Conservation (phyloP, 352 stramenopile species). For the Phytopythium vexans region DNA sequence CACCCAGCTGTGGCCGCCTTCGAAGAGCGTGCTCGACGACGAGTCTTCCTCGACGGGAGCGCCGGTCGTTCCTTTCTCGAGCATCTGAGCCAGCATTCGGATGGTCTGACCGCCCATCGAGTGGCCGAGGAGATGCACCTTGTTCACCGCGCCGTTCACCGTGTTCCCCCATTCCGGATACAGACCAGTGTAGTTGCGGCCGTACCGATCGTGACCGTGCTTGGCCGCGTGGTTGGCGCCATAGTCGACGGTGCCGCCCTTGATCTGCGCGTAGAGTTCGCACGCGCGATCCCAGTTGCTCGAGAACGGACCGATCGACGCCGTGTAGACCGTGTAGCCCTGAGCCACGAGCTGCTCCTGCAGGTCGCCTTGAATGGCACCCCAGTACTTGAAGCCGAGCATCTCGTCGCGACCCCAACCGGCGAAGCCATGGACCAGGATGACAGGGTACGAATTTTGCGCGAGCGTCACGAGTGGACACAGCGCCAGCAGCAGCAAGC, state of each 20-base stretch:
- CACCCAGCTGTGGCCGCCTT: conserved; percentile 39
- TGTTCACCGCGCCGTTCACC: conserved; percentile 49
- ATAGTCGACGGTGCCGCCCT: conserved; percentile 52
- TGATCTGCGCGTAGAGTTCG: conserved; percentile 65
- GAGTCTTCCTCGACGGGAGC: conserved; percentile 17
- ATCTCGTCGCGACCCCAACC: conserved; percentile 46
- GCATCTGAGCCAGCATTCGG: conserved; percentile 69
- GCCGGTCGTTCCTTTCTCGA: conserved; percentile 34
- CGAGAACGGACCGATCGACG: conserved; percentile 45
- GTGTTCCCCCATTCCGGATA: conserved; percentile 54
- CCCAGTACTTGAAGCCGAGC: conserved; percentile 48
- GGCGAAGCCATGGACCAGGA: conserved; percentile 54
- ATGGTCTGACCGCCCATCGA: conserved; percentile 77
- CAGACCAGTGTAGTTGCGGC: conserved; percentile 47
- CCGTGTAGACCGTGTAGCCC: conserved; percentile 46
- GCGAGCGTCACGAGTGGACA: conserved; percentile 4
- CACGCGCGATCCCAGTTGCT: conserved; percentile 67
- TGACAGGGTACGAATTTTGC: conserved; percentile 49
- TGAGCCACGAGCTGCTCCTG: conserved; percentile 22
- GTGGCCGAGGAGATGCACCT: conserved; percentile 72
- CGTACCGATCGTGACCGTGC: conserved; percentile 31
- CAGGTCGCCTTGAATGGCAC: conserved; percentile 35
- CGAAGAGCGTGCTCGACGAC: conserved; percentile 27
- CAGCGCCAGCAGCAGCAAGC: conserved; percentile 8
- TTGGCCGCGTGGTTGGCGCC: conserved; percentile 39